Conservation (phyloP, 2,329 filamentous ascomycete genomes). For the Magnaporthales sp. region DNA sequence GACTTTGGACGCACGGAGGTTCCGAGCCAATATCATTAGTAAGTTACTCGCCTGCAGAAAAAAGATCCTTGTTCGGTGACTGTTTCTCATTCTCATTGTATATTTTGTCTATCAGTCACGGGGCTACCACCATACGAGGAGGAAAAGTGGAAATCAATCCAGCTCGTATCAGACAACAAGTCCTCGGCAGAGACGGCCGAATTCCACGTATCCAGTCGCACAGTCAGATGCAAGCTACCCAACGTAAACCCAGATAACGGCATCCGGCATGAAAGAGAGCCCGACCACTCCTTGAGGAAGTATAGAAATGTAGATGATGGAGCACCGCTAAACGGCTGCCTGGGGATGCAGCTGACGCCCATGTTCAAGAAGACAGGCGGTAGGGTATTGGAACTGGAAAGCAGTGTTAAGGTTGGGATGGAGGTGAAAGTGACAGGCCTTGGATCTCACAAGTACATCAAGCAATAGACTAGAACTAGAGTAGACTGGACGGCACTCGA, state of each 20-base stretch:
- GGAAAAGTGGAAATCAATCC: constrained; percentile 58
- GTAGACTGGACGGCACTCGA: neutral
- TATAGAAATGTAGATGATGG: constrained; percentile 53
- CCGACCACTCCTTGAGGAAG: constrained; percentile 48
- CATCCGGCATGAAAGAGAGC: constrained; percentile 43
- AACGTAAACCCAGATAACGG: constrained; percentile 59
- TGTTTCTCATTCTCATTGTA: constrained; percentile 1
- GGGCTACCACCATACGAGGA: constrained; percentile 58
- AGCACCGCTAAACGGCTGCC: constrained; percentile 43
- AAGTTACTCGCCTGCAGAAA: constrained; percentile 13
- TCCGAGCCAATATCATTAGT: constrained; percentile 66
- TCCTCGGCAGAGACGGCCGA: constrained; percentile 33
- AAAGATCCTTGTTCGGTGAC: neutral
- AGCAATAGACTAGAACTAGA: constrained; percentile 16
- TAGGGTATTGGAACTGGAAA: constrained; percentile 22
- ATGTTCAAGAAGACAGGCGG: constrained; percentile 28
- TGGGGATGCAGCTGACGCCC: constrained; percentile 60
- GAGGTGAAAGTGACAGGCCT: constrained; percentile 37
- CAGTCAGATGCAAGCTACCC: constrained; percentile 60
- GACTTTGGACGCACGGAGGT: constrained; percentile 52
- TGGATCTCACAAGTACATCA: constrained; percentile 34
- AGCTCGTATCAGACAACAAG: constrained; percentile 37
- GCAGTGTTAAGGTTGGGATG: constrained; percentile 48
- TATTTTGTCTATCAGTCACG: constrained; percentile 22
- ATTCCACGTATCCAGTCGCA: constrained; percentile 55